phyloP scores from a whole-genome alignment of 176 grass and related monocot genomes.

The Cocos nucifera region DNA sequence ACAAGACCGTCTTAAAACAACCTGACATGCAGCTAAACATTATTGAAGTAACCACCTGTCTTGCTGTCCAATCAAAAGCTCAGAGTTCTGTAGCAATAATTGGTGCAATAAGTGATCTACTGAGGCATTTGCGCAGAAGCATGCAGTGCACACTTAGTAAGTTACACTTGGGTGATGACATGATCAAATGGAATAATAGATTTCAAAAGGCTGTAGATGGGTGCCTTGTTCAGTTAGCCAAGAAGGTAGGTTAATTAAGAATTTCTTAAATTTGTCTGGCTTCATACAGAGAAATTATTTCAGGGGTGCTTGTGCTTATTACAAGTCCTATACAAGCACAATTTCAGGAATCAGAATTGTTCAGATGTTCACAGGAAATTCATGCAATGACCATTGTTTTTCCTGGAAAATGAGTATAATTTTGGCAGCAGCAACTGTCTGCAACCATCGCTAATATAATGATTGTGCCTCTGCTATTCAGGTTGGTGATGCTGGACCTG shows the following conservation, averaged over 20 bases:
- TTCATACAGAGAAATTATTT: too few relatives aligned
- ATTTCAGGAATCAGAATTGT: too few relatives aligned
- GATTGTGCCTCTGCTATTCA: conserved; percentile 28
- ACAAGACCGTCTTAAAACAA: conserved; percentile 66
- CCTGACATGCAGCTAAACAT: conserved; percentile 76
- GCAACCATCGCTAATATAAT: background rate
- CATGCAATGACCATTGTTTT: too few relatives aligned
- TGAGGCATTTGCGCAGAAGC: conserved; percentile 78
- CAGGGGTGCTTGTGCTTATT: too few relatives aligned
- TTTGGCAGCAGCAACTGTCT: too few relatives aligned
- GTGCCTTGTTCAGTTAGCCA: conserved; percentile 75
- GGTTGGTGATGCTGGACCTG: conserved; percentile 91
- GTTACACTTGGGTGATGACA: conserved; percentile 27
- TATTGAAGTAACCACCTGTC: conserved; percentile 62
- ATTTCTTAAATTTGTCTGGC: too few relatives aligned
- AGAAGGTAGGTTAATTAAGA: conserved; percentile 41
- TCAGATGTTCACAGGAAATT: too few relatives aligned
- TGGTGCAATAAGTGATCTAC: conserved; percentile 71
- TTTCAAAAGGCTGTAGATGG: conserved; percentile 59
- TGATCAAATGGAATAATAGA: conserved; percentile 43
- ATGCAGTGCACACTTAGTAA: conserved; percentile 40
- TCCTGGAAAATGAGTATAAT: background rate
- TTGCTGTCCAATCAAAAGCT: conserved; percentile 63
- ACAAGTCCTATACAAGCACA: too few relatives aligned
- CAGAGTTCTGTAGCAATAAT: conserved; percentile 73